Evolutionary conservation across 768 basidiomycete genomes (phyloP).

Genomic region (Udeniomyces megalosporus): DNA sequence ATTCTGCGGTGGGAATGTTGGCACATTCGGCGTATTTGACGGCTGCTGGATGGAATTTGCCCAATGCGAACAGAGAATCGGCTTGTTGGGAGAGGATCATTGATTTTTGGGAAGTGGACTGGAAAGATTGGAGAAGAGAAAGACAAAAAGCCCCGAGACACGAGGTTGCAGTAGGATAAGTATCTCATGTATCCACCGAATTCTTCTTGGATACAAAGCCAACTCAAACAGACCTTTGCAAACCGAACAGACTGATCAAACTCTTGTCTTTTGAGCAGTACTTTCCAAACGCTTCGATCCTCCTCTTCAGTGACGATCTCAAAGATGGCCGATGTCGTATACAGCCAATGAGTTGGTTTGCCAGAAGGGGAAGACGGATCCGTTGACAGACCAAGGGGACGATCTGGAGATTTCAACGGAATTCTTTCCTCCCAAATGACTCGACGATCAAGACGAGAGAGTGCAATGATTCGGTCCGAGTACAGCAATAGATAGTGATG

Average conservation of each 20-base stretch:
- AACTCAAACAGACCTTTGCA: constrained; percentile 59
- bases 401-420: constrained; percentile 61
- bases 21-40: constrained; percentile 73
- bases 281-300: constrained; percentile 85
- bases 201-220: no score
- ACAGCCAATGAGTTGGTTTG: constrained; percentile 76
- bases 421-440: constrained; percentile 67
- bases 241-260: constrained; percentile 65
- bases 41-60: constrained; percentile 76
- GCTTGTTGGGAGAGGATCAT: constrained; percentile 70
- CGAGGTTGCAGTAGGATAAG: background rate
- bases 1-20: constrained; percentile 23
- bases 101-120: constrained; percentile 82
- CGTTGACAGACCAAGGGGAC: constrained; percentile 53
- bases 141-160: background rate
- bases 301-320: constrained; percentile 76
- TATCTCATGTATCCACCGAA: no score
- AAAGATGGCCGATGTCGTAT: constrained; percentile 71
- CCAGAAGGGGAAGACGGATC: constrained; percentile 49
- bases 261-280: constrained; percentile 60
- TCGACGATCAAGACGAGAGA: constrained; percentile 65
- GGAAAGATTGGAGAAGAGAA: background rate
- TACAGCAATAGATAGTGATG: constrained; percentile 84
- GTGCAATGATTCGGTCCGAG: constrained; percentile 53
- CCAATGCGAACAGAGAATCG: constrained; percentile 56